A percentile compares a stretch with the other conserved stretches of the same genome.
These are phyloP conservation scores for Uronychia setigera DNA, from an alignment of 73 alveolate species.

Conservation along the genomic window DNA sequence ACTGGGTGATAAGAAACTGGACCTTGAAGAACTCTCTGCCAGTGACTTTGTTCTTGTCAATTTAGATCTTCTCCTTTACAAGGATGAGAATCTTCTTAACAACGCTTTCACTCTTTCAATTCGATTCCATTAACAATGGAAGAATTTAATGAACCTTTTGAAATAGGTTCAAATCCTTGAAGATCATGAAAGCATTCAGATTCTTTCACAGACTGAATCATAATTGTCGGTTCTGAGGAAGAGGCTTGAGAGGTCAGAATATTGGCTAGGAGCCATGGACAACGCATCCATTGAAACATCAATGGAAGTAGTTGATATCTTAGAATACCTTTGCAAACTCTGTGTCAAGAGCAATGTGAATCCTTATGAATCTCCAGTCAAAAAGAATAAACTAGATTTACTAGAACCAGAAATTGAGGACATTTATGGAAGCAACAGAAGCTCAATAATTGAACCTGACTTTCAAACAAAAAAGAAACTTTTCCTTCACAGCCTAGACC, in stretches of 20 bases:
- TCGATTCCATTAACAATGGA: constrained; percentile 26
- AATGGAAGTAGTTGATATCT: constrained; percentile 14
- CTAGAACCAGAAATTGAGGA: too few relatives aligned
- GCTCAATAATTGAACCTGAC: constrained; percentile 20
- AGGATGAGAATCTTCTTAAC: constrained; percentile 13
- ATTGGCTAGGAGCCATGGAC: constrained; percentile 25
- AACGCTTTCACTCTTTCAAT: constrained; percentile 9
- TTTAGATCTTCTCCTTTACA: constrained; percentile 26
- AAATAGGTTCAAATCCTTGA: constrained; percentile 23
- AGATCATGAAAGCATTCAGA: constrained; percentile 15
- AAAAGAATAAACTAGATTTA: too few relatives aligned
- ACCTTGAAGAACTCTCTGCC: constrained; percentile 29
- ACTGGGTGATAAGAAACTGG: constrained; percentile 17
- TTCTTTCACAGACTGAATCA: background rate
- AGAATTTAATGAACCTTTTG: constrained; percentile 8
- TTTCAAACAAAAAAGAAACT: too few relatives aligned
- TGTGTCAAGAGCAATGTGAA: background rate
- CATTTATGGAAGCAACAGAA: constrained; percentile 22
- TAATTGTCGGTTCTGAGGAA: constrained; percentile 13
- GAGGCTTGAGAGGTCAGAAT: constrained; percentile 30
- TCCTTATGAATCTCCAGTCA: background rate
- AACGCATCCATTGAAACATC: background rate
- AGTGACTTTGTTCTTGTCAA: constrained; percentile 30
- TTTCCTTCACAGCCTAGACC: background rate
- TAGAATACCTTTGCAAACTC: constrained; percentile 7